phyloP scores from a whole-genome alignment of 116 monocot species.

The Thalassia testudinum region DNA sequence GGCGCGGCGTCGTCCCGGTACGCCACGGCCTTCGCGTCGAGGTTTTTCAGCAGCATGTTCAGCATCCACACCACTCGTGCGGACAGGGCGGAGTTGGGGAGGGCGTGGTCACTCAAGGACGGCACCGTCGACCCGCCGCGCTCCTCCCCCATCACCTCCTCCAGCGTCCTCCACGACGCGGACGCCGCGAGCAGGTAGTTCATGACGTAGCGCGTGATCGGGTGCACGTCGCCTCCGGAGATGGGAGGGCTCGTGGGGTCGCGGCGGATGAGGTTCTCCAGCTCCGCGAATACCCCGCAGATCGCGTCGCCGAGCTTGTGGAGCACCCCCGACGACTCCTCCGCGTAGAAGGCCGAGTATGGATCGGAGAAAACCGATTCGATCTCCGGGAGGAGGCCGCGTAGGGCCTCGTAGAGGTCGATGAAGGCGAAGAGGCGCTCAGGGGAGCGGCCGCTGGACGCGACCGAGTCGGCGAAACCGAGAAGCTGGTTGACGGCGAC shows the following conservation, averaged over 20 bases:
- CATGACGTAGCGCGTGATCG: slow-evolving; percentile 85
- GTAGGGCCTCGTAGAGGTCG: slow-evolving; percentile 60
- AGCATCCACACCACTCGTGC: slow-evolving; percentile 15
- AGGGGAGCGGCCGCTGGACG: slow-evolving; percentile 30
- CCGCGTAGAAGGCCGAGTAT: slow-evolving; percentile 23
- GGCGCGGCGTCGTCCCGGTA: slow-evolving; percentile 37
- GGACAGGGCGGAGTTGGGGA: slow-evolving; percentile 30
- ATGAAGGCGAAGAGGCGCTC: slow-evolving; percentile 58
- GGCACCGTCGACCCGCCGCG: neutral
- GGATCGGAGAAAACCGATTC: slow-evolving; percentile 46
- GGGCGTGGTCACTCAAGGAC: slow-evolving; percentile 12
- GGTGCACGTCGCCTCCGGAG: slow-evolving; percentile 53
- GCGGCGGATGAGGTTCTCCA: slow-evolving; percentile 73
- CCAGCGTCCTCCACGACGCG: slow-evolving; percentile 45
- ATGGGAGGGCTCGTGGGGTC: slow-evolving; percentile 41
- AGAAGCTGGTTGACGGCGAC: slow-evolving; percentile 39
- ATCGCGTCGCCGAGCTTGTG: slow-evolving; percentile 46
- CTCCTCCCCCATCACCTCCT: slow-evolving; percentile 64
- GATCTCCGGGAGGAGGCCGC: slow-evolving; percentile 52
- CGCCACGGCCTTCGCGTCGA: slow-evolving; percentile 46
- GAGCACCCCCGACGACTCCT: slow-evolving; percentile 28
- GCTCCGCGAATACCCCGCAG: slow-evolving; percentile 59
- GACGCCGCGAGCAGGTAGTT: slow-evolving; percentile 82
- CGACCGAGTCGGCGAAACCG: slow-evolving; percentile 53
- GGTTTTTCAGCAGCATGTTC: slow-evolving; percentile 47